Percentiles rank a stretch among this genome's conserved stretches.
These are phyloP conservation scores for Starmera pachycereana DNA, from an alignment of 805 yeast species.

Conservation along the genomic window DNA sequence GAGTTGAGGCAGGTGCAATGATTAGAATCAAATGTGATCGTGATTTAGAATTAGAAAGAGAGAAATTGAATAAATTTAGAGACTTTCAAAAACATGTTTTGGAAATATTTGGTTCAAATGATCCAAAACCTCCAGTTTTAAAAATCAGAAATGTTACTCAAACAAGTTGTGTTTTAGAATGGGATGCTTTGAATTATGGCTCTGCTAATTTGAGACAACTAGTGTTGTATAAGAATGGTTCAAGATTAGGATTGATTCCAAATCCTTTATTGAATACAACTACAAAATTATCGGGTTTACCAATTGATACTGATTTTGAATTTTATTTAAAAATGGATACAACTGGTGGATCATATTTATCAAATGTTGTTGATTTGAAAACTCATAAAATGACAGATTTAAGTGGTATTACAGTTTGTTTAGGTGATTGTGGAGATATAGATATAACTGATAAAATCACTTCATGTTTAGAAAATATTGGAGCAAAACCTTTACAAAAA, in stretches of 20 bases:
- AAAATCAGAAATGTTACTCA: slow-evolving; percentile 76
- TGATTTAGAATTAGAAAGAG: slow-evolving; percentile 53
- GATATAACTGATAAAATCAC: slow-evolving; percentile 47
- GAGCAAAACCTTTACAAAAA: slow-evolving; percentile 70
- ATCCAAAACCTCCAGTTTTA: slow-evolving; percentile 65
- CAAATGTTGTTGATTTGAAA: slow-evolving; percentile 56
- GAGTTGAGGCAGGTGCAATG: slow-evolving; percentile 86
- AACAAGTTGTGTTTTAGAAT: slow-evolving; percentile 87
- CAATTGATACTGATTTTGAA: slow-evolving; percentile 71
- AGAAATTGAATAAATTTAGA: slow-evolving; percentile 49
- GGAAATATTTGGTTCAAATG: slow-evolving; percentile 57
- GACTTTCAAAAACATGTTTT: slow-evolving; percentile 65
- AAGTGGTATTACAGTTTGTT: slow-evolving; percentile 82
- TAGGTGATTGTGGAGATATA: slow-evolving; percentile 52
- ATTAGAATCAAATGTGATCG: slow-evolving; percentile 78
- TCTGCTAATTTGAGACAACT: slow-evolving; percentile 71
- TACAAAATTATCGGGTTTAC: slow-evolving; percentile 84
- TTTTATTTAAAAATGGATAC: slow-evolving; percentile 79
- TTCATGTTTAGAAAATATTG: slow-evolving; percentile 54
- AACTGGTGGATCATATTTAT: slow-evolving; percentile 76
- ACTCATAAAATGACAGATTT: slow-evolving; percentile 97
- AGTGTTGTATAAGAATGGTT: slow-evolving; percentile 60
- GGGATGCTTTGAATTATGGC: slow-evolving; percentile 84
- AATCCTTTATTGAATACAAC: slow-evolving; percentile 69
- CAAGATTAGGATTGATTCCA: slow-evolving; percentile 73